Base-by-base conservation (phyloP, 257 asterid species). In the Scutellaria barbata region DNA sequence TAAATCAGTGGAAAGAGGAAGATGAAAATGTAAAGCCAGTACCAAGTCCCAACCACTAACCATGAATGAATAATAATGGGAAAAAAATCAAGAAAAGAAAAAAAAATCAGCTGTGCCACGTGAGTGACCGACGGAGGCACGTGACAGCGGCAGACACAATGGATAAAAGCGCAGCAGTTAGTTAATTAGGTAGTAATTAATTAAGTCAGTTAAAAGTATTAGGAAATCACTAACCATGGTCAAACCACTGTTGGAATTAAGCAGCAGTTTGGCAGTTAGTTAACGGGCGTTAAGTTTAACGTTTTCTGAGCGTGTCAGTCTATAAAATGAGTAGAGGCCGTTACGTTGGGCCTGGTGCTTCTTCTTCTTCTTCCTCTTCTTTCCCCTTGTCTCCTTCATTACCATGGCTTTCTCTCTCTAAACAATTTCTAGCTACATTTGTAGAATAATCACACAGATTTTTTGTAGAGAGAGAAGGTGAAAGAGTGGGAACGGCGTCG, bases 291-390 rank as follows among this genome's bases (percentile, higher is more conserved):
- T 65, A 84, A 68, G 11, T 37, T 62, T 72, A 69, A 76, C 95
- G 89, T 76, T 57, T 74, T 76, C 71, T 40, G 73, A 58, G 46
- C 69, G 73, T 60, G 71, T 43, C 70, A 61, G 76, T 76, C 90
- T 88, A 85, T 90, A 90, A 58, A 90, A 86, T 42, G 76, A 65
- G 62, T 74, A 56, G 76, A 85, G 88, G 82, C 94, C 94, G 90
- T 88, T 88, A 86, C 86, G 76, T 82, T 73, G 86, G 86, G 76
- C 74, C 66, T 62, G 68, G 85, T 64, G 85, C 86, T 71, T 33
- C 76, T 78, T 51, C 72, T 37, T 64, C 77, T 6, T 45, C 75
- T 46, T 68, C 14, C 76, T 39, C 50, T 61, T 4, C 35, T 65
- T 6, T 41, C 16, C 66, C 40, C 65, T 35, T 54, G 68, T 63